These are phyloP conservation scores for Boletus fagicola DNA, from an alignment of 768 basidiomycete genomes.

Conservation along the genomic window DNA sequence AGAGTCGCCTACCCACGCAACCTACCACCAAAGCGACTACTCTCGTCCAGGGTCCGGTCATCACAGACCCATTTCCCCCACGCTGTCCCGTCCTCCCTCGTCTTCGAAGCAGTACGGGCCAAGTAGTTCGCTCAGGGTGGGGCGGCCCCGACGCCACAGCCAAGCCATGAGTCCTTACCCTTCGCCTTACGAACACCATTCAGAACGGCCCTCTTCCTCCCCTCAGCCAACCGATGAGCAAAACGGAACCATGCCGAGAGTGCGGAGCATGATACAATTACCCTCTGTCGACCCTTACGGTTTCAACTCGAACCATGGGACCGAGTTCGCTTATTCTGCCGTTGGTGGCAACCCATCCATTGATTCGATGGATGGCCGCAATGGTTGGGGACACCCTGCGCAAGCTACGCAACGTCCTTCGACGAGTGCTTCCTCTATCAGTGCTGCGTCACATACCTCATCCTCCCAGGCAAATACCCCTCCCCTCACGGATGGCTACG, in stretches of 20 bases:
- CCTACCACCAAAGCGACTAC: slow-evolving; percentile 52
- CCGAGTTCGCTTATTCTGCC: slow-evolving; percentile 81
- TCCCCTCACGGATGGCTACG: slow-evolving; percentile 63
- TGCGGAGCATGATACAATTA: slow-evolving; percentile 81
- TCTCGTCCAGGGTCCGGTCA: slow-evolving; percentile 74
- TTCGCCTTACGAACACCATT: slow-evolving; percentile 70
- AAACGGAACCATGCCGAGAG: slow-evolving; percentile 56
- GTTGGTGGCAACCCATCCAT: slow-evolving; percentile 44
- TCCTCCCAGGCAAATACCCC: slow-evolving; percentile 83
- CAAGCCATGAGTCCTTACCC: slow-evolving; percentile 89
- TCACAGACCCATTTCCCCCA: slow-evolving; percentile 61
- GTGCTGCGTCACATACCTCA: slow-evolving; percentile 71
- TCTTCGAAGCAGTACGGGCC: slow-evolving; percentile 56
- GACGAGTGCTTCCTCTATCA: slow-evolving; percentile 68
- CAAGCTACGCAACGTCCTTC: slow-evolving; percentile 58
- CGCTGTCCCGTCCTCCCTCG: slow-evolving; percentile 65
- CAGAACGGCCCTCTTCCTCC: slow-evolving; percentile 68
- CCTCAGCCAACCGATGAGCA: slow-evolving; percentile 61
- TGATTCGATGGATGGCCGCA: slow-evolving; percentile 38
- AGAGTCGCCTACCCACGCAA: slow-evolving; percentile 41
- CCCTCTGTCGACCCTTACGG: slow-evolving; percentile 68
- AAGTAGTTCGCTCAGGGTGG: slow-evolving; percentile 59
- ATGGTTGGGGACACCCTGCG: slow-evolving; percentile 42
- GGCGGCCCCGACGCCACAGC: slow-evolving; percentile 74
- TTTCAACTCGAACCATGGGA: slow-evolving; percentile 56